Evolutionary conservation across 2,329 filamentous ascomycete genomes (phyloP).

Genomic region (Fusarium mundagurra): DNA sequence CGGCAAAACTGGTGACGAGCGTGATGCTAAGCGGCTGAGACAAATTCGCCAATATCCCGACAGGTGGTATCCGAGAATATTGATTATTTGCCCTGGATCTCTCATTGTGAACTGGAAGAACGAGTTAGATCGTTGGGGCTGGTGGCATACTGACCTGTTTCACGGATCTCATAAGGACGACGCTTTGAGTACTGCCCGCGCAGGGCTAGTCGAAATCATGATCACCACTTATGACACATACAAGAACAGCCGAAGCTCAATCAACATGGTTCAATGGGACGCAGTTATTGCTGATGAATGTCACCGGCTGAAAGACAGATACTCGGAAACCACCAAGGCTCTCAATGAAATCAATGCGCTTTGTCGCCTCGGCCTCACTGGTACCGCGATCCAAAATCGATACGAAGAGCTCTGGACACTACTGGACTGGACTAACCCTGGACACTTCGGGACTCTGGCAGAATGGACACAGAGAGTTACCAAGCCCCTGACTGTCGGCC

Average conservation of each 20-base stretch:
- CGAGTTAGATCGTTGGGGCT: conserved; percentile 90
- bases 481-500: conserved; percentile 83
- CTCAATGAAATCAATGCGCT: conserved; percentile 93
- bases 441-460: conserved; percentile 68
- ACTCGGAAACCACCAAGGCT: conserved; percentile 80
- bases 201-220: conserved; percentile 86
- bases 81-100: conserved; percentile 90
- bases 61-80: conserved; percentile 78
- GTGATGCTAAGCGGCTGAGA: conserved; percentile 87
- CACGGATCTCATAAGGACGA: conserved; percentile 77
- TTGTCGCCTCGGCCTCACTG: conserved; percentile 91
- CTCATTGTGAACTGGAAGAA: conserved; percentile 91
- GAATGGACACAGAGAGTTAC: conserved; percentile 85
- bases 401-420: conserved; percentile 98
- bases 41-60: conserved; percentile 75
- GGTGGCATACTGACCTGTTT: conserved; percentile 89
- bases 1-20: conserved; percentile 90
- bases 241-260: conserved; percentile 73
- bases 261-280: conserved; percentile 93
- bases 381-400: conserved; percentile 96
- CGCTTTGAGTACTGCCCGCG: conserved; percentile 75
- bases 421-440: conserved; percentile 95
- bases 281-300: conserved; percentile 95
- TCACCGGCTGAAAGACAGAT: conserved; percentile 84
- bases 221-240: conserved; percentile 96